Conservation (phyloP, 1,284 basidiomycete genomes). For the Ustilago curta region DNA sequence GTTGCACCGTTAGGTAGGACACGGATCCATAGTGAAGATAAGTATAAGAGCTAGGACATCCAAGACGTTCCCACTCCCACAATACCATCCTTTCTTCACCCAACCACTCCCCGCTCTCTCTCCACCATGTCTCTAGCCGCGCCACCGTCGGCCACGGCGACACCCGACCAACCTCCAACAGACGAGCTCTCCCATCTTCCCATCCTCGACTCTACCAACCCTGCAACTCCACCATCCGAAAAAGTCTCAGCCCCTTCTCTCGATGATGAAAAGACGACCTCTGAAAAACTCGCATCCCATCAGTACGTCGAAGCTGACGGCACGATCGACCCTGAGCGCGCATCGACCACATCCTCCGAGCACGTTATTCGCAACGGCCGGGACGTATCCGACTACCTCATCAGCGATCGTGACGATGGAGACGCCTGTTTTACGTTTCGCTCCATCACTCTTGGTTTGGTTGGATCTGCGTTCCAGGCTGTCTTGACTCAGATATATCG, state of each 20-base stretch:
- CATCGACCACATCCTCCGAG: conserved; percentile 1
- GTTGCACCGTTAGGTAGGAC: too few species aligned
- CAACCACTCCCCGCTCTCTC: too few species aligned
- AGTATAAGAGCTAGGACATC: too few species aligned
- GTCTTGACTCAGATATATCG: conserved; percentile 72
- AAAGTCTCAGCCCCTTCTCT: conserved; percentile 1
- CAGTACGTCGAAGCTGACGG: background rate
- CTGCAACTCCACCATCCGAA: conserved; percentile 1
- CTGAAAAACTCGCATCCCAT: background rate
- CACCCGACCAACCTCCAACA: background rate
- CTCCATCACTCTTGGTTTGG: conserved; percentile 74
- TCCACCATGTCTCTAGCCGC: conserved; percentile 11
- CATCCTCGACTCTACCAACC: conserved; percentile 3
- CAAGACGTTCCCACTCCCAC: too few species aligned
- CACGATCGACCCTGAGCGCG: background rate
- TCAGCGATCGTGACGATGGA: conserved; percentile 76
- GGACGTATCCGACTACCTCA: conserved; percentile 76
- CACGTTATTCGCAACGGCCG: conserved; percentile 28
- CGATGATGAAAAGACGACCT: background rate
- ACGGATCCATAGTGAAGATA: too few species aligned
- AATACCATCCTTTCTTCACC: background rate
- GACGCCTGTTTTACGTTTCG: conserved; percentile 76
- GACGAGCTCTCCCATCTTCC: conserved; percentile 19
- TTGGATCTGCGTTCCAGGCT: conserved; percentile 74
- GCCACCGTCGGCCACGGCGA: background rate